Percentiles rank a stretch among this genome's conserved stretches.
Evolutionary conservation across 768 basidiomycete species (phyloP).

Genomic region (Mycena belliarum): DNA sequence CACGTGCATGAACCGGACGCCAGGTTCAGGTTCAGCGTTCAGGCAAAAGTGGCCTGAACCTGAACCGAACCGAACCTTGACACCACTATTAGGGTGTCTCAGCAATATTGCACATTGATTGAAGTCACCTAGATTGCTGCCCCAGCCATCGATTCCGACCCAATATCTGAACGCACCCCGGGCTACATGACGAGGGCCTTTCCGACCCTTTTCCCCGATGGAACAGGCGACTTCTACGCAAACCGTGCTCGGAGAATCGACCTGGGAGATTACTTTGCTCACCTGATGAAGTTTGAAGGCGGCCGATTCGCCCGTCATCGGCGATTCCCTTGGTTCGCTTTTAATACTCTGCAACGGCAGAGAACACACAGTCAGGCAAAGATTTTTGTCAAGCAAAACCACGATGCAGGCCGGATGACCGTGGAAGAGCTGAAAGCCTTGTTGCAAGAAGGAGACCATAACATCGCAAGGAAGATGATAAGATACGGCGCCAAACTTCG

Average conservation of each 20-base stretch:
- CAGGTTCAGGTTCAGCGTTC: no score
- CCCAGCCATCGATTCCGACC: no score
- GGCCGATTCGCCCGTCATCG: constrained; percentile 25
- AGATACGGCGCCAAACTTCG: constrained; percentile 12
- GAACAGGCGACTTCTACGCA: constrained; percentile 20
- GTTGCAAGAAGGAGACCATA: constrained; percentile 2
- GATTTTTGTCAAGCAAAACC: background rate
- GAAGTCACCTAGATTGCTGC: no score
- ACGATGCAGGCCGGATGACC: constrained; percentile 12
- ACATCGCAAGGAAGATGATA: no score
- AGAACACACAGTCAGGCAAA: background rate
- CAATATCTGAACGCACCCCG: no score
- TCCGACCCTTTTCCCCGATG: constrained; percentile 27
- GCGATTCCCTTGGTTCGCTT: constrained; percentile 23
- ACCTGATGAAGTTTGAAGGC: constrained; percentile 20
- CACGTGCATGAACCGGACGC: no score
- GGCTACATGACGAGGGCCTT: no score
- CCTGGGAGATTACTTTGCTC: constrained; percentile 20
- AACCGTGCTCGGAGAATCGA: constrained; percentile 3
- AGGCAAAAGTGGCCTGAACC: no score
- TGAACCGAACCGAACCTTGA: no score
- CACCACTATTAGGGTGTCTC: no score
- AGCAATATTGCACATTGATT: no score
- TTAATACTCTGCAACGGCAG: constrained; percentile 20
- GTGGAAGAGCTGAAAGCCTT: constrained; percentile 22